phyloP scores from a whole-genome alignment of 352 stramenopile species.

The Globisporangium spiculum region DNA sequence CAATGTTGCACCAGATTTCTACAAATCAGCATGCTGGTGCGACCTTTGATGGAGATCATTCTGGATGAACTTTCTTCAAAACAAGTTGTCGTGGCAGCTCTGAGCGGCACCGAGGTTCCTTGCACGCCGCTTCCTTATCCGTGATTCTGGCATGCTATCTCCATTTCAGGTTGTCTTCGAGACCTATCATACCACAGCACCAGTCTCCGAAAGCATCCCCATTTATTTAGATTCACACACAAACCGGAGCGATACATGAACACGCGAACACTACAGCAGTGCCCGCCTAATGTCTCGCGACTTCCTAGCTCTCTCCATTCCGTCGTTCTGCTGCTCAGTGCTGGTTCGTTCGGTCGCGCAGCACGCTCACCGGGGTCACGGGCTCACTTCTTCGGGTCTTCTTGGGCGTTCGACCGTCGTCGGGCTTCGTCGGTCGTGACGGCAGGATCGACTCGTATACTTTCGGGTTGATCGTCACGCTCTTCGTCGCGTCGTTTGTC shows the following conservation, averaged over 20 bases:
- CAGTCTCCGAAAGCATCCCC: not conserved
- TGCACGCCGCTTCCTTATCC: too few species aligned
- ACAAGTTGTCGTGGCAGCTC: not conserved
- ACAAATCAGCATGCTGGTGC: not conserved
- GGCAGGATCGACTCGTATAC: slow-evolving; percentile 58
- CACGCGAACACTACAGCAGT: not conserved
- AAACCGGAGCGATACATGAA: not conserved
- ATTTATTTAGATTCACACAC: not conserved
- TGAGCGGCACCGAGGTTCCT: not conserved
- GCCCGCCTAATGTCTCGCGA: not conserved
- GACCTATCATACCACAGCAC: not conserved
- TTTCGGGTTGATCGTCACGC: slow-evolving; percentile 98
- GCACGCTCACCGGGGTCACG: slow-evolving; percentile 11
- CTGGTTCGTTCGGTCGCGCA: slow-evolving; percentile 46
- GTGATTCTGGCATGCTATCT: not conserved
- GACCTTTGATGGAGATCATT: not conserved
- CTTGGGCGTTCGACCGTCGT: slow-evolving; percentile 16
- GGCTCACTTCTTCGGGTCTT: slow-evolving; percentile 16
- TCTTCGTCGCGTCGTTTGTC: slow-evolving; percentile 98
- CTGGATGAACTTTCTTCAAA: not conserved
- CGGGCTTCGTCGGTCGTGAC: slow-evolving; percentile 1
- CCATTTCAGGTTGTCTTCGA: not conserved
- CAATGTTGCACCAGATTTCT: not conserved
- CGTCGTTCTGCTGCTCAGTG: slow-evolving; percentile 12
- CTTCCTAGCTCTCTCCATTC: not conserved